Evolutionary conservation across 805 yeast genomes (phyloP).

Genomic region (Wickerhamomyces mucosus): DNA sequence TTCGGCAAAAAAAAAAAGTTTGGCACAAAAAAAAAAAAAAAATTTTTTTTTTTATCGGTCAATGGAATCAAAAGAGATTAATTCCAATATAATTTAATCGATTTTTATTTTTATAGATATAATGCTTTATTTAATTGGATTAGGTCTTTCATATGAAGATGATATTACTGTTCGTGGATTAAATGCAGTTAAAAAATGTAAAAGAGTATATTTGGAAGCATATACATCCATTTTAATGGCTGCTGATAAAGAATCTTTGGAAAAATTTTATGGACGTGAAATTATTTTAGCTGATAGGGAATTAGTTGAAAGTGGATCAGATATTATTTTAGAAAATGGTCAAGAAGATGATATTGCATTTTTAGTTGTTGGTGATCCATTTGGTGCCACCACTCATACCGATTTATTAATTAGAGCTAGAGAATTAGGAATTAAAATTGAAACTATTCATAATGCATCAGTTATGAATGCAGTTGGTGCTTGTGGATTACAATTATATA

Average conservation of each 20-base stretch:
- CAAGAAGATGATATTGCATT: conserved; percentile 81
- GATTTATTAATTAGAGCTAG: conserved; percentile 89
- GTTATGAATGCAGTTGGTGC: conserved; percentile 99
- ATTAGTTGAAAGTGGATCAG: conserved; percentile 84
- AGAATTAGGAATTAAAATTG: conserved; percentile 68
- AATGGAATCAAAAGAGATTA: too few relatives aligned
- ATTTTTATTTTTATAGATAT: too few relatives aligned
- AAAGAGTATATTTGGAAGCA: conserved; percentile 90
- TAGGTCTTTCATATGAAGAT: conserved; percentile 80
- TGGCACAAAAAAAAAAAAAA: too few relatives aligned
- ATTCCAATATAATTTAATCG: too few relatives aligned
- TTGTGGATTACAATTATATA: conserved; percentile 90
- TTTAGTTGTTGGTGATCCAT: conserved; percentile 94
- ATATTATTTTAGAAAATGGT: conserved; percentile 69
- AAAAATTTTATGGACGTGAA: conserved; percentile 76
- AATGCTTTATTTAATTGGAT: conserved; percentile 86
- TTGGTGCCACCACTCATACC: conserved; percentile 97
- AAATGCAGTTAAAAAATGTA: conserved; percentile 72
- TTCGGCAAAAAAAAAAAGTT: too few relatives aligned
- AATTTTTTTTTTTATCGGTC: too few relatives aligned
- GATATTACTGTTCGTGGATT: conserved; percentile 95
- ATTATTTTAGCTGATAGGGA: conserved; percentile 91
- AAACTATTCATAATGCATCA: conserved; percentile 88
- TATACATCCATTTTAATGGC: conserved; percentile 95
- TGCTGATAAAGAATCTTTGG: conserved; percentile 66